phyloP scores from a whole-genome alignment of 345 rosid species.

The Carallia pectinifolia region DNA sequence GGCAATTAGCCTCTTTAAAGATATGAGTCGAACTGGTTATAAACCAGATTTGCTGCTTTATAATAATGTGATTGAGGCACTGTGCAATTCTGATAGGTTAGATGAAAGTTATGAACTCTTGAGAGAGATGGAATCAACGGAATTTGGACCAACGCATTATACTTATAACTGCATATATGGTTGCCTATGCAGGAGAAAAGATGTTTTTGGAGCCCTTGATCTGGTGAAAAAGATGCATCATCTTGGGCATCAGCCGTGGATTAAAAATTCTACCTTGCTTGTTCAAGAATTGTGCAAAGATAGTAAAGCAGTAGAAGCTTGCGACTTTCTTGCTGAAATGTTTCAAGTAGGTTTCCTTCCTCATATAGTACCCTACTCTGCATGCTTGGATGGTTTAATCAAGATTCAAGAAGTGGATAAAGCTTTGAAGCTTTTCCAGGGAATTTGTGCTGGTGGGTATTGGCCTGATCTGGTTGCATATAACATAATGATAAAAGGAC shows the following conservation, averaged over 20 bases:
- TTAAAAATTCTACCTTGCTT: slow-evolving; percentile 66
- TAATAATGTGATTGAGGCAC: slow-evolving; percentile 53
- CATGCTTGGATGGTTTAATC: slow-evolving; percentile 64
- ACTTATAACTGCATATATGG: slow-evolving; percentile 67
- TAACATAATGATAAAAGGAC: slow-evolving; percentile 68
- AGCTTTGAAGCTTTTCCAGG: slow-evolving; percentile 63
- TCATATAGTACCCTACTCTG: slow-evolving; percentile 73
- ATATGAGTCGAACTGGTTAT: slow-evolving; percentile 47
- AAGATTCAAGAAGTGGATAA: slow-evolving; percentile 50
- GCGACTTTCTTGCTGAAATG: slow-evolving; percentile 58
- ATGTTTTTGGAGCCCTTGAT: slow-evolving; percentile 57
- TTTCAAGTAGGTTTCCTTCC: slow-evolving; percentile 73
- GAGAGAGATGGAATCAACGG: slow-evolving; percentile 53
- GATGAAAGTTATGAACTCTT: slow-evolving; percentile 59
- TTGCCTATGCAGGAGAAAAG: slow-evolving; percentile 59
- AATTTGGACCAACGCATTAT: slow-evolving; percentile 64
- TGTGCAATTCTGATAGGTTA: slow-evolving; percentile 64
- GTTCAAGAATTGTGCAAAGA: slow-evolving; percentile 54
- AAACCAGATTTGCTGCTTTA: slow-evolving; percentile 41
- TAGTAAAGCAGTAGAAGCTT: slow-evolving; percentile 58
- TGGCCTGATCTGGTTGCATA: slow-evolving; percentile 80
- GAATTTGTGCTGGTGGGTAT: slow-evolving; percentile 52
- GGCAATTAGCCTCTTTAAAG: slow-evolving; percentile 57
- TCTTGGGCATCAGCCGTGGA: slow-evolving; percentile 78
- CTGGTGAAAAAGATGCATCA: slow-evolving; percentile 64